phyloP scores from a whole-genome alignment of 768 basidiomycete genomes.

The Stropharia rugosoannulata region DNA sequence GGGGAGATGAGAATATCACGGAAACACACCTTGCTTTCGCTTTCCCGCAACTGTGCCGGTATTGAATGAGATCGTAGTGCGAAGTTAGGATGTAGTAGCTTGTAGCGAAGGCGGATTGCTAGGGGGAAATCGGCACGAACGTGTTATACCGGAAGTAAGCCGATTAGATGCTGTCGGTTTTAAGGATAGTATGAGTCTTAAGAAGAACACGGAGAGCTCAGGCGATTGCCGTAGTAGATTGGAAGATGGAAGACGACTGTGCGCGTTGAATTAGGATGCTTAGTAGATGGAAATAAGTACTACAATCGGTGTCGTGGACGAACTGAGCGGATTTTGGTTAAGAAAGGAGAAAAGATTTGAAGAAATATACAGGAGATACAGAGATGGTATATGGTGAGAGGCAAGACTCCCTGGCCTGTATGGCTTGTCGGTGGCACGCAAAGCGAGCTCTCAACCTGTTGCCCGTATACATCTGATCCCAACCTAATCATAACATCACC shows the following conservation, averaged over 20 bases:
- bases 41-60: background rate
- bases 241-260: conserved; percentile 11
- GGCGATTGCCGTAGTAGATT: conserved; percentile 21
- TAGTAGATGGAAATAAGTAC: conserved; percentile 8
- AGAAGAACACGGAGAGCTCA: conserved; percentile 7
- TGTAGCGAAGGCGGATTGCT: background rate
- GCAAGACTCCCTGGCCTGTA: conserved; percentile 2
- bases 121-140: background rate
- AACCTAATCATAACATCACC: conserved; percentile 1
- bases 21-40: background rate
- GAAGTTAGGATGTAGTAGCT: background rate
- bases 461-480: background rate
- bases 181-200: conserved; percentile 5
- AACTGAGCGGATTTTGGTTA: conserved; percentile 12
- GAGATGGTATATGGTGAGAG: conserved; percentile 17
- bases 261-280: conserved; percentile 14
- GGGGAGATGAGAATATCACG: too few species aligned
- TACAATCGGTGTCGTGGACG: conserved; percentile 11
- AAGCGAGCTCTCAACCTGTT: too few species aligned
- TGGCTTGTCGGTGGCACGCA: background rate
- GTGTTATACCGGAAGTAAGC: background rate
- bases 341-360: conserved; percentile 7
- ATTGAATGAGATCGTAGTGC: background rate
- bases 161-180: background rate
- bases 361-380: conserved; percentile 15